Base-by-base conservation (phyloP, 306 rosid genomes). In the Rosa chinensis region DNA sequence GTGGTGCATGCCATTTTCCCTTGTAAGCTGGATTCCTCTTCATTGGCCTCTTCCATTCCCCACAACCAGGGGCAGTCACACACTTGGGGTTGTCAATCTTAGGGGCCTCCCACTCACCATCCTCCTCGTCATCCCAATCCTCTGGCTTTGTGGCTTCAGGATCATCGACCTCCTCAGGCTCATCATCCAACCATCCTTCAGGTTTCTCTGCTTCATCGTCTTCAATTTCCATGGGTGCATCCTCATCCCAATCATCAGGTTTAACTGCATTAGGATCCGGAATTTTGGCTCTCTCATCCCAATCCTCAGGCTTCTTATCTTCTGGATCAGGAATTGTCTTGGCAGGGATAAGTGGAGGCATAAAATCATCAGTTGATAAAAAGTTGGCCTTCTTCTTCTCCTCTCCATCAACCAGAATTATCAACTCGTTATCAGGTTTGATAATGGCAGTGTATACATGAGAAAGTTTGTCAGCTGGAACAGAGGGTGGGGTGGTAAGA, bases 171-270 rank as follows among this genome's bases (percentile, higher is more conserved):
- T 95, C 99, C 74, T 92, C 99, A 13, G 99, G 98, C 80, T 95
- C 99, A 37, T 95, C 97, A 77, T 95, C 99, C 77, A 95, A 84
- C 99, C 98, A 95, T 58, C 97, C 99, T 79, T 95, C 98, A 25
- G 98, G 99, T 80, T 95, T 95, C 87, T 84, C 99, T 14, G 98
- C 98, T 63, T 95, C 98, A 74, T 81, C 97, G 81, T 95, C 99
- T 32, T 39, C 84, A 72, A 95, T 95, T 86, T 95, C 98, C 85
- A 90, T 66, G 62, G 99, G 96, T 53, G 99, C 98, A 74, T 93
- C 97, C 89, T 95, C 98, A 44, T 95, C 99, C 99, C 99, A 95
- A 48, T 95, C 99, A 73, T 93, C 99, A 71, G 99, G 99, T 84
- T 95, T 95, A 13, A 86, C 92, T 14, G 98, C 98, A 83, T 48